Percentiles rank a stretch among this genome's conserved stretches.
phyloP scores from a whole-genome alignment of 768 basidiomycete species.

The Mycena indigotica region DNA sequence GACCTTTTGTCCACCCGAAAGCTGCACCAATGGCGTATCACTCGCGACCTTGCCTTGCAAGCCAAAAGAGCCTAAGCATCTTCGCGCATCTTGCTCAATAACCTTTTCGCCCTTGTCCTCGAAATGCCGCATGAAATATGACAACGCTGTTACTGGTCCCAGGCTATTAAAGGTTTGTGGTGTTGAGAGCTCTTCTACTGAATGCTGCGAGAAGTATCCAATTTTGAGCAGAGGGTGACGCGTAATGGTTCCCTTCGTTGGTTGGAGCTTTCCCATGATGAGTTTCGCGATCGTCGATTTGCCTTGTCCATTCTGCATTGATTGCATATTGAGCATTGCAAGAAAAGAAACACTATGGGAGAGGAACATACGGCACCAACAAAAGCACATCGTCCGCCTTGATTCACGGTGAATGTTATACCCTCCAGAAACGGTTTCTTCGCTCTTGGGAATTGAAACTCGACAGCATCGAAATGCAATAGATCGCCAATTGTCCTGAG shows the following conservation, averaged over 20 bases:
- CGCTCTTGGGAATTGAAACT: conserved; percentile 35
- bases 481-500: conserved; percentile 37
- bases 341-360: not conserved
- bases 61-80: conserved; percentile 46
- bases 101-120: conserved; percentile 34
- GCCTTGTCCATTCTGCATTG: conserved; percentile 52
- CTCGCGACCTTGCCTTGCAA: conserved; percentile 45
- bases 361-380: conserved; percentile 33
- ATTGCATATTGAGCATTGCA: not conserved
- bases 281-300: conserved; percentile 60
- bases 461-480: conserved; percentile 33
- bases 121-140: conserved; percentile 29
- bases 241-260: conserved; percentile 49
- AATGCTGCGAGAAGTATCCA: conserved; percentile 65
- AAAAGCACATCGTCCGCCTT: conserved; percentile 41
- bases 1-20: conserved; percentile 62
- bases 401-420: conserved; percentile 41
- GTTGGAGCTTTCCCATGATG: conserved; percentile 41
- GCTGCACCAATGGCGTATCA: conserved; percentile 43
- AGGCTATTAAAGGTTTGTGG: conserved; percentile 21
- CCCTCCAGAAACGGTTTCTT: conserved; percentile 26
- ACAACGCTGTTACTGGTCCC: conserved; percentile 28
- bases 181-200: conserved; percentile 54
- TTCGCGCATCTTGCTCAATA: conserved; percentile 42
- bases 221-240: conserved; percentile 57